Evolutionary conservation across 306 rosid species (phyloP), one percentile per base, ranked within the genome.

Genomic region (Chamaecrista fasciculata): DNA sequence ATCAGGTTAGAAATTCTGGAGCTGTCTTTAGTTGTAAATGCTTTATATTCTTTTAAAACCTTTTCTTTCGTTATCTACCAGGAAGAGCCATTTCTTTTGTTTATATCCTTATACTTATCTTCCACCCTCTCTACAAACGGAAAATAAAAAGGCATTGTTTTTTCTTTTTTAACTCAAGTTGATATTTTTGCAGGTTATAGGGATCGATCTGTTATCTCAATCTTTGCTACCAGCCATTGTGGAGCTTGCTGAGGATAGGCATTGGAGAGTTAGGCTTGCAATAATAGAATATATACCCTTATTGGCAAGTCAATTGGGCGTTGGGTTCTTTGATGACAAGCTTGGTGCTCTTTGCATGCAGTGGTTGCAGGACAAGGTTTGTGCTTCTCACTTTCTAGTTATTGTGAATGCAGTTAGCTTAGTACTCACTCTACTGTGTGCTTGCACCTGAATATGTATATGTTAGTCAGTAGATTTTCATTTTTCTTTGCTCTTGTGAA

Each of bases 181-280:
- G 66, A 74, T 61, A 23, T 67, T 69, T 33, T 46, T 76, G 81
- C 88, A 90, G 96, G 94, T 90, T 46, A 82, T 90, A 74, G 96
- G 96, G 62, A 90, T 90, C 51, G 89, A 83, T 78, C 77, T 90
- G 72, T 75, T 90, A 52, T 90, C 91, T 55, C 96, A 87, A 67
- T 90, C 96, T 61, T 81, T 90, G 57, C 72, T 90, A 78, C 96
- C 95, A 46, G 96, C 96, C 62, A 90, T 90, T 67, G 95, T 87
- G 66, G 96, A 90, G 79, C 96, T 90, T 69, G 96, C 96, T 0
- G 96, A 90, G 86, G 96, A 90, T 78, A 85, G 89, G 82, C 96
- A 90, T 74, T 90, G 96, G 96, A 83, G 96, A 69, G 96, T 90
- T 61, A 88, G 96, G 57, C 93, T 90, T 51, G 96, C 96, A 37